A percentile compares a stretch with the other conserved stretches of the same genome.
Conservation (phyloP, 805 yeast genomes). For the Kodamaea restingae region DNA sequence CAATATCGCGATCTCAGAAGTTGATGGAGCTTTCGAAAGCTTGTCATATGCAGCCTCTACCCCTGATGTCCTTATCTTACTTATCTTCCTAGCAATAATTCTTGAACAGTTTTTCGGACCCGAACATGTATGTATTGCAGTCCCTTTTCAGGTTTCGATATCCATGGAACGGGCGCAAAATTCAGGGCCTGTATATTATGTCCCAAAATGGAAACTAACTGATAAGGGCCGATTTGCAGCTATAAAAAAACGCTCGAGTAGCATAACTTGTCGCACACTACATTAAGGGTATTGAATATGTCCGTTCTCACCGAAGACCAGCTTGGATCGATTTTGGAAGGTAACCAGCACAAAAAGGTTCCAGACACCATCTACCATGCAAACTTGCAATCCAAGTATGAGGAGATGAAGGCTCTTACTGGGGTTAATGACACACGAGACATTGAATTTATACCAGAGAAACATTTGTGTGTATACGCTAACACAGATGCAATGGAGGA, state of each 20-base stretch:
- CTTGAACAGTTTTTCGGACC: neutral
- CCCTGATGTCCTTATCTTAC: too few species aligned
- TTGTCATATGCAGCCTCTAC: too few species aligned
- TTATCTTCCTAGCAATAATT: too few species aligned
- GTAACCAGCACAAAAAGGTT: constrained; percentile 35
- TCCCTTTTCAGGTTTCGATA: constrained; percentile 8
- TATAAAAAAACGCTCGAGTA: constrained; percentile 4
- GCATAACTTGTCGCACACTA: neutral
- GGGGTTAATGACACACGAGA: constrained; percentile 7
- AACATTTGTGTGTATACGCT: constrained; percentile 29
- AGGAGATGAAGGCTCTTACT: constrained; percentile 12
- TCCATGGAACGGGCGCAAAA: constrained; percentile 7
- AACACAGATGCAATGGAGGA: constrained; percentile 15
- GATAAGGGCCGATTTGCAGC: constrained; percentile 8
- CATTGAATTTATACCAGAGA: constrained; percentile 27
- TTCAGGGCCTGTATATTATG: neutral
- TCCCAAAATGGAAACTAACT: constrained; percentile 3
- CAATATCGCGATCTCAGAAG: too few species aligned
- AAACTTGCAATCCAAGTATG: constrained; percentile 29
- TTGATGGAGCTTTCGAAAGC: too few species aligned
- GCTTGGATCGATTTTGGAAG: constrained; percentile 22
- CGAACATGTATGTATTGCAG: neutral
- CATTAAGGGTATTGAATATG: neutral
- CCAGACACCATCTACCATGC: constrained; percentile 28
- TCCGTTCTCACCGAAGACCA: constrained; percentile 5